Conservation (phyloP, 2,329 filamentous ascomycete genomes). For the Fusarium veterinarium region DNA sequence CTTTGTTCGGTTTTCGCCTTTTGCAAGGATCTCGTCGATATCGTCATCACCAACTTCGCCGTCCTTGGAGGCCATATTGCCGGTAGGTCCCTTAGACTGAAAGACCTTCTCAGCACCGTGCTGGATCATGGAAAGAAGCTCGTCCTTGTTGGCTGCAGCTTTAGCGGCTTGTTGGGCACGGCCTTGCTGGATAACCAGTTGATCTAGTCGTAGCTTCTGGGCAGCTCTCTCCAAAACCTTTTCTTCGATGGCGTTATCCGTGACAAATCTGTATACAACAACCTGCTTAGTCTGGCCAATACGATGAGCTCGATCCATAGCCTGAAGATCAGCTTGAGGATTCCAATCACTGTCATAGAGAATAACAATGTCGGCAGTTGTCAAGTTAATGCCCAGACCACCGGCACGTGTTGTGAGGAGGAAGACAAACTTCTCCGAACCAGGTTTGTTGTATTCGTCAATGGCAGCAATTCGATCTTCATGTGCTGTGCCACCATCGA, state of each 20-base stretch:
- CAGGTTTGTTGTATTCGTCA: conserved; percentile 97
- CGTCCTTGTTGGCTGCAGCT: conserved; percentile 93
- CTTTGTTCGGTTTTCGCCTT: conserved; percentile 89
- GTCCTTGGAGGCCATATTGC: conserved; percentile 67
- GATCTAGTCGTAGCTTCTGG: conserved; percentile 94
- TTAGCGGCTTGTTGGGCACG: conserved; percentile 91
- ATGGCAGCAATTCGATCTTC: conserved; percentile 98
- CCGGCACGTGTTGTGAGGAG: conserved; percentile 94
- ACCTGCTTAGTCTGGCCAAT: conserved; percentile 99
- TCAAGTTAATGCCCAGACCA: conserved; percentile 96
- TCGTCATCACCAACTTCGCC: conserved; percentile 83
- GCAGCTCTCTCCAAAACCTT: conserved; percentile 97
- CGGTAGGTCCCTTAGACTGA: conserved; percentile 74
- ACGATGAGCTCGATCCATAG: conserved; percentile 98
- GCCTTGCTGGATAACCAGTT: conserved; percentile 97
- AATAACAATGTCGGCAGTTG: conserved; percentile 92
- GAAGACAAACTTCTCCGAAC: conserved; percentile 96
- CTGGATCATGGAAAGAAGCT: conserved; percentile 97
- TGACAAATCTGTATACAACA: conserved; percentile 95
- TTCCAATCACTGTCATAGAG: conserved; percentile 99
- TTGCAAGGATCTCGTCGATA: conserved; percentile 87
- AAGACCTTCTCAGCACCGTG: conserved; percentile 98
- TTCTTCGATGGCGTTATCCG: conserved; percentile 97
- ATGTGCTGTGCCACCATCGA: conserved; percentile 95
- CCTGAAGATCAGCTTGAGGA: conserved; percentile 96